Conservation (phyloP, 1,284 basidiomycete genomes). For the Malassezia nana region DNA sequence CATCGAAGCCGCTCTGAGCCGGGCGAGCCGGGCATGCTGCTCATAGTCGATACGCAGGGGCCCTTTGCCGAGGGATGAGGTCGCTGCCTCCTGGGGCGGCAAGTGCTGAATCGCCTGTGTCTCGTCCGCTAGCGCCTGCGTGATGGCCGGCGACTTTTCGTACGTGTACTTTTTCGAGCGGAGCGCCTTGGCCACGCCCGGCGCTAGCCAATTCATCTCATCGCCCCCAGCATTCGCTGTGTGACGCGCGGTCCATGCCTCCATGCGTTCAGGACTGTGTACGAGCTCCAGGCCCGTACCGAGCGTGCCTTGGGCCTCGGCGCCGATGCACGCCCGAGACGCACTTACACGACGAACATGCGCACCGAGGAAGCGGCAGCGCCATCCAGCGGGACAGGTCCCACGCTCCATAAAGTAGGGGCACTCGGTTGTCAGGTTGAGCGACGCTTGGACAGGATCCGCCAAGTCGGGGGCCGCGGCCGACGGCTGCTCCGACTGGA, state of each 20-base stretch:
- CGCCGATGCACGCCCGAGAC: slow-evolving; percentile 12
- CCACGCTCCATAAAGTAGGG: slow-evolving; percentile 66
- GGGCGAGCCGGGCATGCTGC: slow-evolving; percentile 5
- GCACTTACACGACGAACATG: slow-evolving; percentile 52
- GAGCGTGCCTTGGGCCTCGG: slow-evolving; percentile 2
- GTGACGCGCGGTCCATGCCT: slow-evolving; percentile 16
- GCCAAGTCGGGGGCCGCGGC: neutral
- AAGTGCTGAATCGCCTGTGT: slow-evolving; percentile 14
- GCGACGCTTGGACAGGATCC: slow-evolving; percentile 49
- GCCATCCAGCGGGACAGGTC: slow-evolving; percentile 73
- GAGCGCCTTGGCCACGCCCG: slow-evolving; percentile 20
- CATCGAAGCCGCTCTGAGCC: slow-evolving; percentile 46
- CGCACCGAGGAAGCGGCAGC: slow-evolving; percentile 77
- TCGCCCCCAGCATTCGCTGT: slow-evolving; percentile 50
- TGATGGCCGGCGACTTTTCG: slow-evolving; percentile 29
- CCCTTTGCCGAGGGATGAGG: slow-evolving; percentile 17
- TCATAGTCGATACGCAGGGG: slow-evolving; percentile 20
- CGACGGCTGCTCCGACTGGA: neutral
- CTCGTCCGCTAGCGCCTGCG: slow-evolving; percentile 27
- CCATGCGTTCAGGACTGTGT: slow-evolving; percentile 56
- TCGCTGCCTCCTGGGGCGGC: slow-evolving; percentile 15
- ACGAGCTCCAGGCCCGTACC: slow-evolving; percentile 48
- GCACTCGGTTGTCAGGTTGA: slow-evolving; percentile 57
- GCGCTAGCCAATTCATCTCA: slow-evolving; percentile 66
- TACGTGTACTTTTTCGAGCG: slow-evolving; percentile 26